Evolutionary conservation across 2,329 filamentous ascomycete genomes (phyloP).

Genomic region (Alternaria alternata): DNA sequence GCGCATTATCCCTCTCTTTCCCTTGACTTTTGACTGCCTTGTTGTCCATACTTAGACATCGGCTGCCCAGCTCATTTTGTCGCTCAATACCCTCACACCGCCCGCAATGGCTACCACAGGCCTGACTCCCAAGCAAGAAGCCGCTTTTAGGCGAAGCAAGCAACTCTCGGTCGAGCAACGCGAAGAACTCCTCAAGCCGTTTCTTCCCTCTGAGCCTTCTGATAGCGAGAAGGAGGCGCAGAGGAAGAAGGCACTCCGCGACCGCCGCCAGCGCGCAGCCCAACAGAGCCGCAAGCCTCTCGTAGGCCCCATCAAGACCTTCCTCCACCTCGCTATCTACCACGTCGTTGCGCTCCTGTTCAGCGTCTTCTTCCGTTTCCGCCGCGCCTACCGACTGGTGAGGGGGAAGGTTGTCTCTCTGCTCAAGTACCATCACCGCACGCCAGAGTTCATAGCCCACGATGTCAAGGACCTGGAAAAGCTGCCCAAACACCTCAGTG

Average conservation of each 20-base stretch:
- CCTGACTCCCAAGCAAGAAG: constrained; percentile 40
- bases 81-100: constrained; percentile 4
- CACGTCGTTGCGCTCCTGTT: constrained; percentile 80
- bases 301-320: constrained; percentile 64
- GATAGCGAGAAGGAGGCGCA: constrained; percentile 26
- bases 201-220: constrained; percentile 58
- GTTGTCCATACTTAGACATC: not conserved
- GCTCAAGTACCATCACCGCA: constrained; percentile 93
- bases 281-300: constrained; percentile 47
- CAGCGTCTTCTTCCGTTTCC: constrained; percentile 83
- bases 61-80: constrained; percentile 9
- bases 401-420: constrained; percentile 80
- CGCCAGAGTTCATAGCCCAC: constrained; percentile 87
- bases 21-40: not conserved
- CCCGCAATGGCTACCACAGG: constrained; percentile 46
- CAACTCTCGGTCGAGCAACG: constrained; percentile 58
- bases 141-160: constrained; percentile 46
- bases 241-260: constrained; percentile 22
- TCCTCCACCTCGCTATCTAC: constrained; percentile 73
- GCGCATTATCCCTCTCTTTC: constrained; percentile 12
- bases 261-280: constrained; percentile 20
- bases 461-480: constrained; percentile 79
- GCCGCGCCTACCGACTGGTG: constrained; percentile 80
- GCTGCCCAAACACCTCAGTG: constrained; percentile 85
- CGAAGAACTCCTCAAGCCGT: constrained; percentile 60